Base-by-base conservation (phyloP, 148 eudicot species). In the Agrostemma githago region DNA sequence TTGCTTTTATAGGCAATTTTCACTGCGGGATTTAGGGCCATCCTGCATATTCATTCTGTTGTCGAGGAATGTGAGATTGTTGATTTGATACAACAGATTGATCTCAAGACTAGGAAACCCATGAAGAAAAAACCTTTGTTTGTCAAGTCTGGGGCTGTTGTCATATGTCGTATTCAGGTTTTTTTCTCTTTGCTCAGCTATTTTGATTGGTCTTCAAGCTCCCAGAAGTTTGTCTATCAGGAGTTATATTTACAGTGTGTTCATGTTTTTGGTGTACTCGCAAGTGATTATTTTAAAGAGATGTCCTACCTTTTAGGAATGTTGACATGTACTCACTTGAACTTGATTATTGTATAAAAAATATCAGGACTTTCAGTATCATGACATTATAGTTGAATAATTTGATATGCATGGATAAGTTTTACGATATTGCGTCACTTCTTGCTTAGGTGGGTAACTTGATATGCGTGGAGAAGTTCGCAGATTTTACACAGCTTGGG, bases 11-110 rank as follows among this genome's bases (percentile, higher is more conserved):
- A 95, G 99, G 99, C 97, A 40, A 95, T 95, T 74, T 95, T 92
- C 77, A 92, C 94, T 61, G 96, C 99, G 82, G 99, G 99, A n/a
- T 95, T 90, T 83, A 95, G 88, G 84, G 99, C 99, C 68, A 87
- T 95, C 58, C 78, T 95, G 92, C 97, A 95, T 82, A 84, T 95
- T 81, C 99, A 95, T 77, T 62, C 99, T 41, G 88, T 92, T 65
- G 92, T 89, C 20, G 99, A 95, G 85, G 99, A 95, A 84, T 95
- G 99, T 66, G 99, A 95, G 82, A 90, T 95, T 81, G 85, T 92
- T 71, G 97, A 92, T 79, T 81, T 95, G 81, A 79, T 85, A 53
- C 86, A 84, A 21, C 99, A 95, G 80, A 92, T 92, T 80, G 99
- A 95, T 82, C 87, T 80, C 5, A 90, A 86, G 85, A 92, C 97